A percentile compares a stretch with the other conserved stretches of the same genome.
Conservation (phyloP, 2,329 filamentous ascomycete species). For the Anthostomella pinea region DNA sequence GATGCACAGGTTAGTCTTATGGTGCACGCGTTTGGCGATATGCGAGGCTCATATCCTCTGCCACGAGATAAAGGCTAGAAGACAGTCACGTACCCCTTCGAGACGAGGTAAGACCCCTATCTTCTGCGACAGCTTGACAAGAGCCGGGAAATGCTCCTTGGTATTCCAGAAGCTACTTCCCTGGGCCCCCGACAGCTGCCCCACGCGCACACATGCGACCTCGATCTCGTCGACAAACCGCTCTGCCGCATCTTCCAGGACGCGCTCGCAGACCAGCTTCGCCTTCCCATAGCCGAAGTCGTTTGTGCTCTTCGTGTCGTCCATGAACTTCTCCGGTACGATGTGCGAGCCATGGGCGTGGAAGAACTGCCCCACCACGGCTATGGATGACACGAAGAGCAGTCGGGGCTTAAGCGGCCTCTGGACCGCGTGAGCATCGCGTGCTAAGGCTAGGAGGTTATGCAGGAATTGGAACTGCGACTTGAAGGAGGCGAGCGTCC, state of each 20-base stretch:
- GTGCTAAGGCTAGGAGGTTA: slow-evolving; percentile 3
- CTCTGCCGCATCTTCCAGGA: slow-evolving; percentile 39
- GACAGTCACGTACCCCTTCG: slow-evolving; percentile 16
- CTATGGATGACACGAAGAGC: slow-evolving; percentile 30
- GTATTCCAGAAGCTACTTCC: slow-evolving; percentile 42
- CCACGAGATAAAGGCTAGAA: too few relatives aligned
- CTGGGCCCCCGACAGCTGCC: slow-evolving; percentile 45
- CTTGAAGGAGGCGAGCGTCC: slow-evolving; percentile 12
- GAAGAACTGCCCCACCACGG: slow-evolving; percentile 21
- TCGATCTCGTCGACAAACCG: slow-evolving; percentile 33
- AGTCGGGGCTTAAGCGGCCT: slow-evolving; percentile 11
- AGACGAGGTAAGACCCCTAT: slow-evolving; percentile 16
- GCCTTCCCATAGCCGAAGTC: slow-evolving; percentile 40
- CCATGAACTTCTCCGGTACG: slow-evolving; percentile 36
- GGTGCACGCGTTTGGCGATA: too few relatives aligned
- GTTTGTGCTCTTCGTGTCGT: slow-evolving; percentile 24
- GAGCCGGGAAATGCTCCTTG: slow-evolving; percentile 41
- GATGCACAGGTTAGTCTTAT: too few relatives aligned
- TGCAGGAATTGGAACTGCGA: slow-evolving; percentile 9
- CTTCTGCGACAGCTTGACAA: slow-evolving; percentile 42
- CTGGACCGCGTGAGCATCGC: background rate
- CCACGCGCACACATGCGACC: slow-evolving; percentile 37
- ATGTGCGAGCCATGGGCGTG: background rate
- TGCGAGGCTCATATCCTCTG: too few relatives aligned
- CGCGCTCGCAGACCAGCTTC: slow-evolving; percentile 44